phyloP scores from a whole-genome alignment of 225 moss, liverwort and hornwort genomes.

The Marchantia paleacea region DNA sequence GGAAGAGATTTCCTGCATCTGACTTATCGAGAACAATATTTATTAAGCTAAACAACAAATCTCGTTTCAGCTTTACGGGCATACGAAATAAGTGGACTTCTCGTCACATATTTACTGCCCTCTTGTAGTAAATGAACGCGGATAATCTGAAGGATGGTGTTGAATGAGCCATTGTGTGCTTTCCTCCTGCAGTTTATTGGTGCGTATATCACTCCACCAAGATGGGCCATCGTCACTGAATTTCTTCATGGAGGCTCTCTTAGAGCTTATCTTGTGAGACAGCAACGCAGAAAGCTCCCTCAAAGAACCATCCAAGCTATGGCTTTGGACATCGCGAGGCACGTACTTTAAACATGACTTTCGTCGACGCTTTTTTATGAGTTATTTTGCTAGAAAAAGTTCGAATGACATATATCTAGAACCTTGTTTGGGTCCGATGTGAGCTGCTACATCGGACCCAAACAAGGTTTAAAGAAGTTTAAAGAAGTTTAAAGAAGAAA shows the following conservation, averaged over 20 bases:
- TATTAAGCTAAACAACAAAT: too few relatives aligned
- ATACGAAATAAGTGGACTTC: neutral
- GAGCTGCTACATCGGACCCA: too few relatives aligned
- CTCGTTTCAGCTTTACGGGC: too few relatives aligned
- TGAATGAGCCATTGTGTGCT: neutral
- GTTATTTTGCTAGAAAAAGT: neutral
- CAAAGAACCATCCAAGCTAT: constrained; percentile 26
- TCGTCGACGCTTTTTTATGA: neutral
- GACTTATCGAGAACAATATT: too few relatives aligned
- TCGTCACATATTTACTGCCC: neutral
- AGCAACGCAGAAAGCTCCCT: constrained; percentile 37
- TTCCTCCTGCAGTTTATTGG: constrained; percentile 38
- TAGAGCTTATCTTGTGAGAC: constrained; percentile 38
- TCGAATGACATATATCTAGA: neutral
- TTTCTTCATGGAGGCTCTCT: constrained; percentile 49
- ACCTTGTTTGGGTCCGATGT: neutral
- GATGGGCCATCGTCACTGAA: constrained; percentile 46
- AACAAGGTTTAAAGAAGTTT: too few relatives aligned
- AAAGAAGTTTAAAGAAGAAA: neutral
- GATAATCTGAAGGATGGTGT: neutral
- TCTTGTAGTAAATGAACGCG: neutral
- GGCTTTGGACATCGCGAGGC: constrained; percentile 51
- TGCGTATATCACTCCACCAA: constrained; percentile 38
- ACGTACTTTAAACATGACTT: neutral
- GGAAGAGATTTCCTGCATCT: neutral